Evolutionary conservation across 2,329 filamentous ascomycete species (phyloP), one percentile per base, ranked within the genome.

Genomic region (Sclerotiophoma versabilis): DNA sequence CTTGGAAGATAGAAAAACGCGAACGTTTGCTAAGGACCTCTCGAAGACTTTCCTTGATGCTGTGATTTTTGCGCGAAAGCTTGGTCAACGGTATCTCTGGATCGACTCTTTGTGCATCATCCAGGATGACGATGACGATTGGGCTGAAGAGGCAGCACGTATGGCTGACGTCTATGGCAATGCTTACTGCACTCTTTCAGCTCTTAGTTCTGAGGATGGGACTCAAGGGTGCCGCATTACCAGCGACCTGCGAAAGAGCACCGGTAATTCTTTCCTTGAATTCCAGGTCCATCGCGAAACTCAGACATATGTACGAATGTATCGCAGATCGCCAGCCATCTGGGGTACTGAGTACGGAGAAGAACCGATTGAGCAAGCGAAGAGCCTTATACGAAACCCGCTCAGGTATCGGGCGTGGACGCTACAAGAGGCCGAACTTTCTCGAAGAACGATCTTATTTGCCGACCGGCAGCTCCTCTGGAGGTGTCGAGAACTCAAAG

Each of bases 21-120:
- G 43, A 20, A 43, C 51, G 6, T 12, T 29, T 12, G 8, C 39
- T 3, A 5, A 22, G 1, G 29, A 33, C 1, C 46, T 60, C 0
- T 37, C 57, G 3, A 29, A 36, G 15, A 60, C 57, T 0, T 56
- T 60, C 26, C 25, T 4, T 1, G 52, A 59, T 38, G 57, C 57
- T 22, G 38, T 59, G 3, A 1, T 15, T 3, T 12, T 53, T 14
- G 37, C 38, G 4, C 14, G 44, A 2, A 9, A 43, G 27, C 43
- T 59, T 5, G 53, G 44, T 4, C 5, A 38, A 1, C 41, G 32
- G 2, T 59, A 55, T 39, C n/a, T 59, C 1, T 59, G 57, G 57
- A 59, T 59, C 7, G 57, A 59, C 29, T 51, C 51, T 14, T 7
- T 59, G 6, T 59, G 57, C 37, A 56, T 59, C 7, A 38, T 59